Base-by-base conservation (phyloP, 345 rosid species). In the Hibiscus tridactylites region DNA sequence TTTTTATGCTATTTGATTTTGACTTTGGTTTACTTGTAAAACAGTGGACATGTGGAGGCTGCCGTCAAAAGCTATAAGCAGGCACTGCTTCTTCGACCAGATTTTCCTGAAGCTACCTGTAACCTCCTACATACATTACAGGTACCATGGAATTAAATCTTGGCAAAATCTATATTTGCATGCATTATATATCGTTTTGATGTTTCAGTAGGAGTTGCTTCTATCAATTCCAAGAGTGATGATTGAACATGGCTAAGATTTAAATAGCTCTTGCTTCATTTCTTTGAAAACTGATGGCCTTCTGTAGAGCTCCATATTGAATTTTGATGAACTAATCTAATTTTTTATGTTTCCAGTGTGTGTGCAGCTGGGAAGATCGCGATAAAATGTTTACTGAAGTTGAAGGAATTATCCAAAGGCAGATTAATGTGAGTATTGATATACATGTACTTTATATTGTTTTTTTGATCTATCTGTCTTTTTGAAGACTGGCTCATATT, bases 31-130 rank as follows among this genome's bases (percentile, higher is more conserved):
- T 46, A 46, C 50, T 46, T 46, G 50, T 46, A 46, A 46, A 67
- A 54, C 85, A 95, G 99, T 75, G 97, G 96, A 49, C 96, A 59
- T 81, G 97, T 92, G 76, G 99, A 95, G 76, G 92, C 92, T 73
- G 99, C 99, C 67, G 76, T 95, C 42, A 89, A 93, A 62, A 95
- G 97, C 81, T 95, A 95, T 79, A 88, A 86, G 74, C 93, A 95
- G 79, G 97, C 99, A 49, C 73, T 95, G 79, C 70, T 70, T 46
- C 83, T 95, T 63, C 87, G 99, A 42, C 82, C 96, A 4, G 99
- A 95, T 71, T 95, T 95, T 70, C 97, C 99, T 37, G 97, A 95
- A 82, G 99, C 97, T 44, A 95, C 97, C 4, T 92, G 99, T 84
- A 95, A 95, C 78, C 97, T 95, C 78, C 81, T 95, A 37, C 99